Evolutionary conservation across 495 filamentous ascomycete genomes (phyloP).

Genomic region (Podospora tetraspora): DNA sequence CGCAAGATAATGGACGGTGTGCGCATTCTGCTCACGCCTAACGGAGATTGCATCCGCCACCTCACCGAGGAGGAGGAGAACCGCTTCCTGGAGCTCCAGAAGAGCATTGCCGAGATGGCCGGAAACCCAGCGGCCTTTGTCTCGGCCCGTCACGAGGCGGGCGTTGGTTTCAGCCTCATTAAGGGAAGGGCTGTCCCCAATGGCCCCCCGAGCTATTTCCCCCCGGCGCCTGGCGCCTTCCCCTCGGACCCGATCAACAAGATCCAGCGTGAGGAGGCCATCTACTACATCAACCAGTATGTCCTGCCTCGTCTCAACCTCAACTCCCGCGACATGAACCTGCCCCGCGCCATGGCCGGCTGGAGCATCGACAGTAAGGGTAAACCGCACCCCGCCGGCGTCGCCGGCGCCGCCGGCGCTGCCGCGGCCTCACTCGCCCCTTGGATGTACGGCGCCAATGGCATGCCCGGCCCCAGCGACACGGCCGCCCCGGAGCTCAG

Average conservation of each 20-base stretch:
- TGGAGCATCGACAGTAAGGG: slow-evolving; percentile 15
- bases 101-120: slow-evolving; percentile 44
- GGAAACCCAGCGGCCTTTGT: slow-evolving; percentile 45
- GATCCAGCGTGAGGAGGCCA: slow-evolving; percentile 56
- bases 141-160: slow-evolving; percentile 40
- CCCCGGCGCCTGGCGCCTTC: slow-evolving; percentile 35
- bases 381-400: slow-evolving; percentile 20
- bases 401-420: not conserved
- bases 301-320: slow-evolving; percentile 51
- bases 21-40: slow-evolving; percentile 67
- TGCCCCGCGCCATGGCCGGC: slow-evolving; percentile 26
- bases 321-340: slow-evolving; percentile 35
- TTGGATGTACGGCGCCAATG: slow-evolving; percentile 35
- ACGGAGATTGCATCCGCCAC: slow-evolving; percentile 71
- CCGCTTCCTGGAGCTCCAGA: slow-evolving; percentile 69
- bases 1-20: slow-evolving; percentile 46
- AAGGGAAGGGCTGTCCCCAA: slow-evolving; percentile 54
- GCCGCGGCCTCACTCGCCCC: slow-evolving; percentile 35
- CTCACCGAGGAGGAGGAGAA: slow-evolving; percentile 71
- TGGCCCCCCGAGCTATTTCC: slow-evolving; percentile 50
- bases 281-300: slow-evolving; percentile 63
- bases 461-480: slow-evolving; percentile 15
- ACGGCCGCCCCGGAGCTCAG: slow-evolving; percentile 29
- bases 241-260: slow-evolving; percentile 49
- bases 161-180: slow-evolving; percentile 48